Percentiles rank a stretch among this genome's conserved stretches.
Conservation (phyloP, 2,329 filamentous ascomycete species). For the Fusarium coicis region DNA sequence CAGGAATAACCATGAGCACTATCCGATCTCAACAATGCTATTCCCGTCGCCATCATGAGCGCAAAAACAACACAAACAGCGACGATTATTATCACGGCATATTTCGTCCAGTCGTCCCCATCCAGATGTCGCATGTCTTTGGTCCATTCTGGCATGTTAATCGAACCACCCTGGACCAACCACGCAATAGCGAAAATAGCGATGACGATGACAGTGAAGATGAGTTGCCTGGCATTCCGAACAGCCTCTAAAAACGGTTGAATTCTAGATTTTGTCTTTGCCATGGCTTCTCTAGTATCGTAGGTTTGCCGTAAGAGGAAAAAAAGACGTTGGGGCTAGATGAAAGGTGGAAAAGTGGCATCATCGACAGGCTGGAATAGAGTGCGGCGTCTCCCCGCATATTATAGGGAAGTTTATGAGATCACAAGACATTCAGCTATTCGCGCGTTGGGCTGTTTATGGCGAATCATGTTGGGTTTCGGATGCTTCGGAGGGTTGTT, state of each 20-base stretch:
- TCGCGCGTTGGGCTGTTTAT: neutral
- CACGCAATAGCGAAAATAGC: constrained; percentile 8
- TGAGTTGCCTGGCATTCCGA: neutral
- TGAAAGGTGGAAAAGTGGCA: neutral
- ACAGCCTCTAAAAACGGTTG: neutral
- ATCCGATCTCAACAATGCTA: neutral
- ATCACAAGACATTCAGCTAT: neutral
- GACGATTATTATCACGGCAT: neutral
- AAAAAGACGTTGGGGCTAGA: neutral
- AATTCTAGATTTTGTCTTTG: neutral
- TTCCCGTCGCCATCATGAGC: neutral
- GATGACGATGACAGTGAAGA: constrained; percentile 7
- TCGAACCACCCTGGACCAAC: constrained; percentile 15
- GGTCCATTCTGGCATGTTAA: constrained; percentile 26
- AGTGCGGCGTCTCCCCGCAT: neutral
- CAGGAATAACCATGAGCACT: neutral
- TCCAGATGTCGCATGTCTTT: constrained; percentile 9
- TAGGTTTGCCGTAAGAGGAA: accelerated
- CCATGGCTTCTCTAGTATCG: neutral
- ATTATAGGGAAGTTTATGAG: neutral
- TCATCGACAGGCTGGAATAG: neutral
- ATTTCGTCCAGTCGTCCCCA: constrained; percentile 6
- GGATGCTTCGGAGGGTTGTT: neutral
- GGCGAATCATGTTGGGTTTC: constrained; percentile 2
- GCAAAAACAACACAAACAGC: neutral